phyloP scores from a whole-genome alignment of 1,139 yeast genomes.

The Lodderomyces theae region DNA sequence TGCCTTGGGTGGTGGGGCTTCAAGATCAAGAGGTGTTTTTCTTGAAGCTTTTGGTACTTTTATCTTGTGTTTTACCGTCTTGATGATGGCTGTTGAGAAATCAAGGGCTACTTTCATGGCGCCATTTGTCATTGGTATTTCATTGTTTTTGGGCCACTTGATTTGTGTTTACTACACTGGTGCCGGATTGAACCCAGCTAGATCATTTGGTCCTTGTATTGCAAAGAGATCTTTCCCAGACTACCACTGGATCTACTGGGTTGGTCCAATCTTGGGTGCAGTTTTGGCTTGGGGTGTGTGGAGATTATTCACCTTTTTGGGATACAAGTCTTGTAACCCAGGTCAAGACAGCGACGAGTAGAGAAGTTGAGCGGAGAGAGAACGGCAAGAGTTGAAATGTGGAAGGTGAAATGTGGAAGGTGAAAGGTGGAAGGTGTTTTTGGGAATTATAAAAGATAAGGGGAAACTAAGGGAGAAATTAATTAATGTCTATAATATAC shows the following conservation, averaged over 20 bases:
- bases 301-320: conserved; percentile 62
- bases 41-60: conserved; percentile 81
- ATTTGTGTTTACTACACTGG: conserved; percentile 83
- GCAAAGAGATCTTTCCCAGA: conserved; percentile 70
- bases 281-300: conserved; percentile 64
- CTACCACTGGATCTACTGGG: conserved; percentile 93
- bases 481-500: no score
- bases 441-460: no score
- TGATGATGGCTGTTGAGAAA: conserved; percentile 84
- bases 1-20: conserved; percentile 67
- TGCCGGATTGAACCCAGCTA: conserved; percentile 90
- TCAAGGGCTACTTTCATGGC: conserved; percentile 75
- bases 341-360: conserved; percentile 53
- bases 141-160: conserved; percentile 81
- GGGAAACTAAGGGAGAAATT: no score
- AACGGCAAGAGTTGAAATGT: no score
- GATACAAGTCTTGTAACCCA: conserved; percentile 71
- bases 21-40: conserved; percentile 74
- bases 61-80: conserved; percentile 70
- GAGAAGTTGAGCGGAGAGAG: neutral
- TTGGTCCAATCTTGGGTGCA: conserved; percentile 78
- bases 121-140: conserved; percentile 79
- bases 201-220: conserved; percentile 81
- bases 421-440: no score
- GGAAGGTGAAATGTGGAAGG: no score